Base-by-base conservation (phyloP, 208 protist species). In the Acanthamoeba quina region DNA sequence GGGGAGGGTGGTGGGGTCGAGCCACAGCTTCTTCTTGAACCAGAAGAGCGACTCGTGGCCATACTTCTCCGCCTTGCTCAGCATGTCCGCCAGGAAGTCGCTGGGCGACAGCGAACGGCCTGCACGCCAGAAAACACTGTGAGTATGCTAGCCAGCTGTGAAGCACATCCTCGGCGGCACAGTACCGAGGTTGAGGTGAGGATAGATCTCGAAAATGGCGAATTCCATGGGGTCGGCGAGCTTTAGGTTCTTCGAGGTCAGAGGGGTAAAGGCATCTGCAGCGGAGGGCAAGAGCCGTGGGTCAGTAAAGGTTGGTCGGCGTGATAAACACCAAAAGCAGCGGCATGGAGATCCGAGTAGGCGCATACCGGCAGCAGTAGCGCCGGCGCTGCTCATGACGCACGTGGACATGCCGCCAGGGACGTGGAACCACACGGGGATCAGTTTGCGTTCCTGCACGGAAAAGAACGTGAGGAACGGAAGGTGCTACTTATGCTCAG, bases 191-290 rank as follows among this genome's bases (percentile, higher is more conserved):
- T 66, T 37, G n/a, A 66, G 41, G 49, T 49, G 54, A 26, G 47
- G 82, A n/a, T 68, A 89, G 56, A 89, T 44, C 34, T 89, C 82
- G 34, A 49, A 89, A 10, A 89, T 89, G 41, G 82, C 82, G 41
- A 89, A 89, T 19, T 89, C 82, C 24, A 44, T 66, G 56, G 82
- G 82, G 56, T 89, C 82, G 5, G 64, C 29, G 2, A 89, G 82
- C 29, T 44, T 24, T 6, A 89, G 26, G 19, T 60, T 64, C 54
- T 89, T 82, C 2, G 72, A 31, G 9, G 72, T 82, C 19, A 82
- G 44, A 7, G 72, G 72, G 11, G 44, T 82, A 7, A 82, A 82
- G 41, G 41, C 72, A n/a, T 82, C 72, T 44, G 72, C 41, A 29
- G 26, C 62, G 26, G 62, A 31, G 56, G 54, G 13, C 19, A 24